A percentile compares a stretch with the other conserved stretches of the same genome.
These are phyloP conservation scores for Austroboletus niveus DNA, from an alignment of 1,284 basidiomycete genomes.

Conservation along the genomic window DNA sequence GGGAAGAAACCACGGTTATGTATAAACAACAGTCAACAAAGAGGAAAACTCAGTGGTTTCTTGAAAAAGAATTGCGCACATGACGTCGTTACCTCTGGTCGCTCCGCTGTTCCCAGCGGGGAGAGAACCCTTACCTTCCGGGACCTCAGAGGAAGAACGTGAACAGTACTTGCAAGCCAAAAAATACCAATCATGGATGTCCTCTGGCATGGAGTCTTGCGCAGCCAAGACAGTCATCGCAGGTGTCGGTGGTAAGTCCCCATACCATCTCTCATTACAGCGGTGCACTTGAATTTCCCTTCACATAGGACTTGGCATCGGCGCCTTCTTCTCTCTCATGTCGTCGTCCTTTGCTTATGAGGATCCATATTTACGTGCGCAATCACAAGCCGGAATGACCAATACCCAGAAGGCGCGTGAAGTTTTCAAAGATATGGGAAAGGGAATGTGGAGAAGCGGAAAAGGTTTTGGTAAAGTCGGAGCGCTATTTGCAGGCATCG, in stretches of 20 bases:
- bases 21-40: constrained; percentile 19
- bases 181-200: constrained; percentile 73
- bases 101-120: constrained; percentile 56
- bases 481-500: constrained; percentile 88
- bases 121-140: constrained; percentile 79
- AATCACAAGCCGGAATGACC: constrained; percentile 56
- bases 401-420: constrained; percentile 79
- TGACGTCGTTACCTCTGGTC: constrained; percentile 36
- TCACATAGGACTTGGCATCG: constrained; percentile 78
- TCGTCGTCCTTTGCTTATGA: constrained; percentile 94
- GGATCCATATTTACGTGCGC: constrained; percentile 81
- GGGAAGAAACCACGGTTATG: too few relatives aligned
- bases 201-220: constrained; percentile 80
- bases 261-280: neutral
- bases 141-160: constrained; percentile 79
- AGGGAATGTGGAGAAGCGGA: constrained; percentile 87
- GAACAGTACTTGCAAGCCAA: constrained; percentile 64
- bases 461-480: constrained; percentile 96
- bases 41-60: neutral
- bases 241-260: constrained; percentile 70
- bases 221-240: constrained; percentile 78
- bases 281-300: constrained; percentile 2
- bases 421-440: constrained; percentile 94
- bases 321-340: constrained; percentile 97
- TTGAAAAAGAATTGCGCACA: too few relatives aligned